Evolutionary conservation across 2,329 filamentous ascomycete species (phyloP), one percentile per base, ranked within the genome.

Genomic region (Aurifilum marmelostoma): DNA sequence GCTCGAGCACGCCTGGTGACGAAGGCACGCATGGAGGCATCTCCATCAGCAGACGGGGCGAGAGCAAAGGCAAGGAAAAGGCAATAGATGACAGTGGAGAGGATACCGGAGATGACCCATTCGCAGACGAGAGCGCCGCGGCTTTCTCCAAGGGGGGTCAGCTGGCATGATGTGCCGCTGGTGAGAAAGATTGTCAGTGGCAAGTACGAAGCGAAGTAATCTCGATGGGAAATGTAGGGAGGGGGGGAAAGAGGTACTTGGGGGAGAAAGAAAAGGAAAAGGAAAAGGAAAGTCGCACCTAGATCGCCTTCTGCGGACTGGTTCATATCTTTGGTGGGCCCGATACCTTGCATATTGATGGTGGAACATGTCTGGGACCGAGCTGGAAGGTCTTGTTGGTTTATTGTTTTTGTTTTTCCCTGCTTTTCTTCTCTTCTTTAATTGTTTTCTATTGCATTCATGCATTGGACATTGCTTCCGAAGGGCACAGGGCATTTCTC

Each of bases 161-260:
- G 74, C 60, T 97, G 93, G 93, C 85, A 86, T 37, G 86, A 89
- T 54, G 86, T 97, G 50, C 87, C 88, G 14, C 83, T 87, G 6
- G 81, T 85, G 66, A 88, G 87, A 79, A 94, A 90, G 80, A 78
- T 96, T 73, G 85, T 92, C 32, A 90, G 88, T 76, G 93, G 92
- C 61, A 92, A 90, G 80, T 97, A 96, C 78, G 88, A 92, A 74
- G 87, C 88, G 34, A 83, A 77, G 68, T 81, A 66, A 71, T 66
- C 66, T 18, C 1, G 47, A 29, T n/a, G n/a, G n/a, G n/a, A n/a
- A n/a, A n/a, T n/a, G n/a, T n/a, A n/a, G 27, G 27, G 52, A 1
- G 29, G 32, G 7, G 47, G 24, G 27, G 32, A 39, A 11, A 47
- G 43, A 47, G 34, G 34, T n/a, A 21, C 21, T n/a, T 47, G 2